Evolutionary conservation across 306 rosid genomes (phyloP), one percentile per base, ranked within the genome.

Genomic region (Gastrolobium bilobum): DNA sequence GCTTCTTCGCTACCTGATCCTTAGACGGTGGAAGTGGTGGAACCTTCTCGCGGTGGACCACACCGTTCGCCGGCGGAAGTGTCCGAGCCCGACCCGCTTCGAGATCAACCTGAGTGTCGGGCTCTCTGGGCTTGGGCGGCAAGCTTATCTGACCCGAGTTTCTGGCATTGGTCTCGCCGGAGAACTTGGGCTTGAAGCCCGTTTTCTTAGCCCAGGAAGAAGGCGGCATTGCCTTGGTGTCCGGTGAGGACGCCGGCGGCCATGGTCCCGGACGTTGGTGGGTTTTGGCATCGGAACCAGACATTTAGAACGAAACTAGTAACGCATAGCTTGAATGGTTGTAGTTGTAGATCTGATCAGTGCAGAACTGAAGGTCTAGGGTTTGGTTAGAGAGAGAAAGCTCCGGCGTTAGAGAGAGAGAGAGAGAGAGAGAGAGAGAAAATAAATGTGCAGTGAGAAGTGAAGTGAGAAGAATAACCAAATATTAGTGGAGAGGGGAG

Each of bases 181-280:
- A 96, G 83, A 96, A 90, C 72, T 93, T 93, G 54, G 99, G 98
- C 73, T 82, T 82, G 74, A 96, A 96, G 13, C 97, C 97, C 1
- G 99, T 93, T 82, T 86, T 84, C 84, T 91, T 93, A 11, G 99
- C 99, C 99, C 99, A 96, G 2, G 99, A 87, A 57, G 99, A 70
- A 26, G 98, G 94, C 50, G 97, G 94, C 89, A 88, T 50, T 89
- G 94, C 69, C 31, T 90, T 67, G 8, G 74, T 7, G 0, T 59
- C 81, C 59, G 77, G 72, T 26, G 83, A 84, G 7, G 94, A 88
- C 0, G 75, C 90, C 6, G 94, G 93, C 0, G 97, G 96, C 98
- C 97, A 92, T 4, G 94, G 96, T 4, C 94, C 98, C 1, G 97
- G 94, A 43, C 97, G 93, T 0, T 51, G 90, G 4, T 86, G 86